Conservation (phyloP, 2,329 filamentous ascomycete species). For the Lachnellula occidentalis region DNA sequence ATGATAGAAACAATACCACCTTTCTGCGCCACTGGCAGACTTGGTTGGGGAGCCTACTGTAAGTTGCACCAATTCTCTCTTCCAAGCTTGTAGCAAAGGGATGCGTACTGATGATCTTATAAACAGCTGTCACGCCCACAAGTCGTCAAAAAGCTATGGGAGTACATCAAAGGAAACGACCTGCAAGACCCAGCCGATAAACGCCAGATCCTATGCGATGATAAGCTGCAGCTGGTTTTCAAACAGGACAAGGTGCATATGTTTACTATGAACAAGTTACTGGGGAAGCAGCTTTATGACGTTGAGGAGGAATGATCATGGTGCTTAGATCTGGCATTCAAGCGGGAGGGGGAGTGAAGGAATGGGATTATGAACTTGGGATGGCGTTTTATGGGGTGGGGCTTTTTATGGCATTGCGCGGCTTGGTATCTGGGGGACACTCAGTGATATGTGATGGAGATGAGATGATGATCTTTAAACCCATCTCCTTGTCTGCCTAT, state of each 20-base stretch:
- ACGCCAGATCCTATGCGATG: constrained; percentile 89
- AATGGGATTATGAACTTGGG: neutral
- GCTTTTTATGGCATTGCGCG: neutral
- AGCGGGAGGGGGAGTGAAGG: neutral
- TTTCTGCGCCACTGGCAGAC: constrained; percentile 64
- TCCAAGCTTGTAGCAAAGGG: neutral
- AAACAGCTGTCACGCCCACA: constrained; percentile 81
- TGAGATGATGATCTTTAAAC: neutral
- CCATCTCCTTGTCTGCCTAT: no score
- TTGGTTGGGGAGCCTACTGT: constrained; percentile 66
- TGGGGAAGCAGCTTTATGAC: constrained; percentile 83
- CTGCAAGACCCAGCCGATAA: constrained; percentile 90
- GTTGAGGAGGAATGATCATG: constrained; percentile 54
- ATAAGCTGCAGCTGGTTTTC: constrained; percentile 86
- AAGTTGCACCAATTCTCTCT: constrained; percentile 25
- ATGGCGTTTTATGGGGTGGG: neutral
- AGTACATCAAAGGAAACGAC: constrained; percentile 81
- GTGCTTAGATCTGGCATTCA: neutral
- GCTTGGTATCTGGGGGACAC: neutral
- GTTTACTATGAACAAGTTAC: constrained; percentile 99
- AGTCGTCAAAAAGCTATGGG: constrained; percentile 94
- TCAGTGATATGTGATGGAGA: neutral
- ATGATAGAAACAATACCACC: constrained; percentile 61
- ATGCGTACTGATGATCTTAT: constrained; percentile 3
- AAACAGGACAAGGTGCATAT: constrained; percentile 89